Conservation (phyloP, 768 basidiomycete genomes). For the Leccinum ochraceum region DNA sequence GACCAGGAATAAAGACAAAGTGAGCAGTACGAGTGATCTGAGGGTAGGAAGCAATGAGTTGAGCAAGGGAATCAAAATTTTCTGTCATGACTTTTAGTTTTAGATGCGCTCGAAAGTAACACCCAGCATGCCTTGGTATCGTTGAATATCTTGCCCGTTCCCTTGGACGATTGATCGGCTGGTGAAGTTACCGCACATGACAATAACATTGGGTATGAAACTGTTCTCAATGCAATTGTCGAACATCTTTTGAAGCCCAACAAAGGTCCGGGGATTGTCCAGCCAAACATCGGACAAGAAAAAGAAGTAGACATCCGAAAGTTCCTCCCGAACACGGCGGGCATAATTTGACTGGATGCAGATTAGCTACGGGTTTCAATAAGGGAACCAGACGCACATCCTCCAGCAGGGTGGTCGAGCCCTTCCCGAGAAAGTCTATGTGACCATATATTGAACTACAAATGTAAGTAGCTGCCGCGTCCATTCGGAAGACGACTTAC, state of each 20-base stretch:
- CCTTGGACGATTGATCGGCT: slow-evolving; percentile 80
- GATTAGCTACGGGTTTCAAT: slow-evolving; percentile 1
- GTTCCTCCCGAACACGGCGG: slow-evolving; percentile 63
- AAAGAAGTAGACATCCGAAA: slow-evolving; percentile 83
- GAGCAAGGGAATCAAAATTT: slow-evolving; percentile 83
- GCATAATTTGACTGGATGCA: slow-evolving; percentile 58
- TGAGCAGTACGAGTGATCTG: slow-evolving; percentile 75
- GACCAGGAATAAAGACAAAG: slow-evolving; percentile 94
- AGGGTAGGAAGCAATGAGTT: slow-evolving; percentile 82
- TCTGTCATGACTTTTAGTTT: slow-evolving; percentile 47
- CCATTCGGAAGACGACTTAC: slow-evolving; percentile 40
- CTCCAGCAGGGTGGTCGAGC: slow-evolving; percentile 85
- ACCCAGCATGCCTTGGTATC: slow-evolving; percentile 71
- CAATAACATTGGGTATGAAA: slow-evolving; percentile 86
- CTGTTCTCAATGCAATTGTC: slow-evolving; percentile 86
- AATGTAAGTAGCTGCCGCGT: slow-evolving; percentile 11
- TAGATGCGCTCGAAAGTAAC: not conserved
- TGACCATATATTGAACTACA: slow-evolving; percentile 90
- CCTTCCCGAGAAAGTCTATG: slow-evolving; percentile 95
- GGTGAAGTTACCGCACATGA: slow-evolving; percentile 95
- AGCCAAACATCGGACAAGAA: slow-evolving; percentile 96
- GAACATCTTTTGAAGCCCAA: slow-evolving; percentile 81
- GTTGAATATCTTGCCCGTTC: slow-evolving; percentile 72
- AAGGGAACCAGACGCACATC: slow-evolving; percentile 58
- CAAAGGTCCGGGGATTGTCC: slow-evolving; percentile 81